These are phyloP conservation scores for Medicago arabica DNA, from an alignment of 306 rosid species.

Conservation along the genomic window DNA sequence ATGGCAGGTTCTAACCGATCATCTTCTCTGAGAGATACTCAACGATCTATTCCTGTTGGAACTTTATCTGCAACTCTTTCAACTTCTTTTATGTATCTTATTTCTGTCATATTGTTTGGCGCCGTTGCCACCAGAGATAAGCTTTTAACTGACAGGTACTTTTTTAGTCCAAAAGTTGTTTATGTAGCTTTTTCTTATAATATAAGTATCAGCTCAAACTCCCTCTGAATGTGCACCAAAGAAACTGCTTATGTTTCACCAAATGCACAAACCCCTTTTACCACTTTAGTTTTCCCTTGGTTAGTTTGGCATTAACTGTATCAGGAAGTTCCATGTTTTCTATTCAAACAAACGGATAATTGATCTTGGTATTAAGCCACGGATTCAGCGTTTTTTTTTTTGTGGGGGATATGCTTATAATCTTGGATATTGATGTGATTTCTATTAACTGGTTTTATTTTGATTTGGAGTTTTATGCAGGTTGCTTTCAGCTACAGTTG, in stretches of 20 bases:
- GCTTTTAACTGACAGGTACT: conserved; percentile 91
- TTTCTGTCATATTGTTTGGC: conserved; percentile 88
- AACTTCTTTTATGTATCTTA: conserved; percentile 74
- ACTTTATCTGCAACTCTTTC: conserved; percentile 87
- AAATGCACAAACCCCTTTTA: not conserved
- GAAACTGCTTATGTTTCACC: conserved; percentile 18
- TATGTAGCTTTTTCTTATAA: conserved; percentile 8
- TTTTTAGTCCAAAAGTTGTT: conserved; percentile 30
- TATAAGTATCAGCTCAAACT: conserved; percentile 8
- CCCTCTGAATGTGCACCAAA: conserved; percentile 33
- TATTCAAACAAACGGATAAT: conserved; percentile 4
- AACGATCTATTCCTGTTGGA: conserved; percentile 96
- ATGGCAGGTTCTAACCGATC: conserved; percentile 99
- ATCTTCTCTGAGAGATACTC: conserved; percentile 93
- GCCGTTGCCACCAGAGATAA: conserved; percentile 79
- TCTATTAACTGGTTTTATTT: conserved; percentile 36
- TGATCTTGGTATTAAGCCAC: conserved; percentile 36
- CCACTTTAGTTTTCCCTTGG: conserved; percentile 21
- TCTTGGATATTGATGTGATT: conserved; percentile 24
- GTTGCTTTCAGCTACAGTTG: conserved; percentile 91
- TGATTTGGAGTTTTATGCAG: conserved; percentile 65
- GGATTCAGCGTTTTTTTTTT: not conserved
- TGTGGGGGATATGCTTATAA: not conserved
- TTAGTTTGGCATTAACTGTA: conserved; percentile 28
- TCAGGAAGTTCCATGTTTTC: conserved; percentile 28